Base-by-base conservation (phyloP, 805 yeast genomes). In the Sugiyamaella floridensis region DNA sequence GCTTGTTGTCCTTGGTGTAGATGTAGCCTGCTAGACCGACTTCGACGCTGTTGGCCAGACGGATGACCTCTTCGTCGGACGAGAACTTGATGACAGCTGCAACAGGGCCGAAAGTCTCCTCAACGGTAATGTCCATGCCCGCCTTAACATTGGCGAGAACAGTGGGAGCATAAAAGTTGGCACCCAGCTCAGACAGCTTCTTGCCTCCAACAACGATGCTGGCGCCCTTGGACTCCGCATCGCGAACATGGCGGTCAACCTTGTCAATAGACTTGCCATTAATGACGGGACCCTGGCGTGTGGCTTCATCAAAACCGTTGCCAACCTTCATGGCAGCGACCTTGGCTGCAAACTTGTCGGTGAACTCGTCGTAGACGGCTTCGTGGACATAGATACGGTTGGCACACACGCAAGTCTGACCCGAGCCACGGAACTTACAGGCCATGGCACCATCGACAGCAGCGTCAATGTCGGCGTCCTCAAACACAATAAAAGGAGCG, bases 321-420 rank as follows among this genome's bases (percentile, higher is more conserved):
- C 95, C 95, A 49, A 85, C 71, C 51, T 64, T 71, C 45, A 80
- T 76, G 14, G 70, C 65, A 2, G 57, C 50, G n/a, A 81, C 76
- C 54, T 70, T 74, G 8, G 64, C 78, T 12, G 76, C 72, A 51
- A 86, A 72, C 61, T 70, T 76, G 47, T 66, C 64, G 11, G 79
- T 71, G 60, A 86, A 85, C 61, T 79, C 76, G 51, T 84, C 89
- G 61, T 85, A 82, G n/a, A 86, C 66, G 10, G 72, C 71, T 47
- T 75, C 78, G 62, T 86, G 93, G 34, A 86, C 77, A 63, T 76
- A 86, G 50, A 86, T 64, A 63, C 92, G 76, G 69, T 85, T 85
- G 49, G 90, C 89, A 66, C 90, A 85, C 46, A 85, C 85, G 71
- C 95, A 86, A 3, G 92, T 85, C 69, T 86, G 93, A 55, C 95